Evolutionary conservation across 768 basidiomycete species (phyloP), one percentile per base, ranked within the genome.

Genomic region (Candolleomyces aberdarensis): DNA sequence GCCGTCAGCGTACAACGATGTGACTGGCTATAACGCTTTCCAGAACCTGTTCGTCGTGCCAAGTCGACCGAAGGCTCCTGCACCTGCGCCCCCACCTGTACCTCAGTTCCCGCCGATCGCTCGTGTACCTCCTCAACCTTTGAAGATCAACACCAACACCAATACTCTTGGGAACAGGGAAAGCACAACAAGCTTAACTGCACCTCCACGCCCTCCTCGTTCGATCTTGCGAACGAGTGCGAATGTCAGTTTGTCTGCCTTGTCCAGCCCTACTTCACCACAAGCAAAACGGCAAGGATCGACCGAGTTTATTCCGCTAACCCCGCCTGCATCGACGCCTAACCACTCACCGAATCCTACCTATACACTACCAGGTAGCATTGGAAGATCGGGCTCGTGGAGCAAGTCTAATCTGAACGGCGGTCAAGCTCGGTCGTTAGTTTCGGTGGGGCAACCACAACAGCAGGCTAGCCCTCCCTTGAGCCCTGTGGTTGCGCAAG

Each of bases 201-300:
- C 57, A 17, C 65, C 65, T 36, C 65, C 65, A 31, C 59, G 64
- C 15, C 64, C 64, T 20, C 67, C 67, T 31, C 67, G 69, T 19
- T 67, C 68, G 17, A 58, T 65, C 43, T 56, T 71, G 5, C 65
- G 71, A 32, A 69, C 70, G 29, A 61, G 60, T 31, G 36, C 11
- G 36, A 47, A 54, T 13, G 40, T 5, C 8, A 50, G 60, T 32
- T 22, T 49, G 19, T 49, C 55, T 20, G n/a, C 46, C 10, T 15
- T n/a, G 43, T 20, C 14, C 20, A 32, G 20, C 4, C 57, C 20
- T 47, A 36, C 36, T 36, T 2, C 36, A 36, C 26, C 26, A 19
- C 56, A 55, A 46, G 52, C 29, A 10, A 52, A 26, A 22, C 6
- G 48, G 5, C 49, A 60, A 9, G 57, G 59, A 32, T 19, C 31